Evolutionary conservation across 345 rosid genomes (phyloP).

Genomic region (Camelina sativa): DNA sequence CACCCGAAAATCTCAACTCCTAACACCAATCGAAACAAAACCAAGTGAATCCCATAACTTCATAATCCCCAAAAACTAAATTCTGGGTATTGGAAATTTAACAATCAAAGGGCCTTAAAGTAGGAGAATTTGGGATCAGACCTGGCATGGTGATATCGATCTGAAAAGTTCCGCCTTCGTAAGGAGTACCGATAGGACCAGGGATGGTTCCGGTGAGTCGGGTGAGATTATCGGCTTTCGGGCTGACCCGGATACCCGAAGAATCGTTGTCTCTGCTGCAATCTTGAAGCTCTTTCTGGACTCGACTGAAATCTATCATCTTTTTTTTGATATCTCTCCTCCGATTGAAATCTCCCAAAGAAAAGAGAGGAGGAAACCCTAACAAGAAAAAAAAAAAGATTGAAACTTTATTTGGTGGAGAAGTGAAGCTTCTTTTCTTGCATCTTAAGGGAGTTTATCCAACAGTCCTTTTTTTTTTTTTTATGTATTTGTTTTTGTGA

Average conservation of each 20-base stretch:
- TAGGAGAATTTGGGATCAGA: slow-evolving; percentile 1
- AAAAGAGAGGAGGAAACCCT: slow-evolving; percentile 4
- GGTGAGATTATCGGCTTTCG: slow-evolving; percentile 74
- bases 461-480: background rate
- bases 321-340: slow-evolving; percentile 17
- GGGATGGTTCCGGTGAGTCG: slow-evolving; percentile 81
- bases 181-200: slow-evolving; percentile 89
- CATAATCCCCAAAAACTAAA: background rate
- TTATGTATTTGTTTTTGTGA: background rate
- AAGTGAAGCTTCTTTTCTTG: slow-evolving; percentile 27
- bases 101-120: background rate
- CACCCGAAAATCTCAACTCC: background rate
- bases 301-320: slow-evolving; percentile 83
- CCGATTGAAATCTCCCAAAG: background rate
- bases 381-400: background rate
- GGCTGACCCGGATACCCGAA: slow-evolving; percentile 77
- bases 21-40: slow-evolving; percentile 32
- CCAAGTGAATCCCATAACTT: background rate
- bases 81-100: background rate
- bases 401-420: background rate
- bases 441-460: slow-evolving; percentile 23
- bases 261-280: slow-evolving; percentile 72
- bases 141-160: slow-evolving; percentile 87
- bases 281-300: slow-evolving; percentile 92
- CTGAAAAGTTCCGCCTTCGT: slow-evolving; percentile 89